Conservation (phyloP, 352 stramenopile species). For the Peronospora belbahrii region DNA sequence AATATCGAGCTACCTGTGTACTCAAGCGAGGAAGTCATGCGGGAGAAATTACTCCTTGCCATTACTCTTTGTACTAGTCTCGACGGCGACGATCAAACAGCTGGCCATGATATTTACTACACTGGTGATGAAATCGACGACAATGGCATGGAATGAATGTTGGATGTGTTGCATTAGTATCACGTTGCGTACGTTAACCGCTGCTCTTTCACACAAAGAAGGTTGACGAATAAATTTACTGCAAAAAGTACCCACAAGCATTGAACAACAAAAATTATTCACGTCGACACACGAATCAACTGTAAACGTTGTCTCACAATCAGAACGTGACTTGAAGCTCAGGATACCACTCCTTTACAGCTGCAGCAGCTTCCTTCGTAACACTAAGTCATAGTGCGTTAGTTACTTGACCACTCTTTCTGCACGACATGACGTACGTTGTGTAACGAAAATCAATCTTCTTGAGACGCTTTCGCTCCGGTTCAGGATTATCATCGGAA, state of each 20-base stretch:
- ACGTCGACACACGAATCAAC: not conserved
- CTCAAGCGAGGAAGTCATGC: constrained; percentile 65
- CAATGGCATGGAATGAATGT: constrained; percentile 46
- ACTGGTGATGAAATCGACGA: too few relatives aligned
- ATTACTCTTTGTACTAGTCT: constrained; percentile 93
- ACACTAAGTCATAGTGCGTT: constrained; percentile 32
- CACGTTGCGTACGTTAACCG: constrained; percentile 5
- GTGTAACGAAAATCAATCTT: constrained; percentile 88
- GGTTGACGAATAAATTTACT: not conserved
- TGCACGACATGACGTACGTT: constrained; percentile 36
- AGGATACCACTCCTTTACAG: constrained; percentile 64
- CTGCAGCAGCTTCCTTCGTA: constrained; percentile 71
- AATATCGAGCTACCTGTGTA: constrained; percentile 93
- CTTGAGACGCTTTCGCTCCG: constrained; percentile 81
- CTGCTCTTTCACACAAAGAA: not conserved
- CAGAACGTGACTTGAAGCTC: constrained; percentile 35
- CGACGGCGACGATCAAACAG: constrained; percentile 84
- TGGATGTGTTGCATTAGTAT: not conserved
- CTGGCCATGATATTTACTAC: too few relatives aligned
- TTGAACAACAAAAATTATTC: not conserved
- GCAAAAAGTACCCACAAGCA: not conserved
- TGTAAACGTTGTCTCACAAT: not conserved
- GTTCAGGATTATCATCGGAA: constrained; percentile 37
- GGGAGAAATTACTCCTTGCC: constrained; percentile 81
- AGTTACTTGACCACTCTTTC: not conserved